Conservation (phyloP, 164 flowering plant genomes). For the Macadamia integrifolia region DNA sequence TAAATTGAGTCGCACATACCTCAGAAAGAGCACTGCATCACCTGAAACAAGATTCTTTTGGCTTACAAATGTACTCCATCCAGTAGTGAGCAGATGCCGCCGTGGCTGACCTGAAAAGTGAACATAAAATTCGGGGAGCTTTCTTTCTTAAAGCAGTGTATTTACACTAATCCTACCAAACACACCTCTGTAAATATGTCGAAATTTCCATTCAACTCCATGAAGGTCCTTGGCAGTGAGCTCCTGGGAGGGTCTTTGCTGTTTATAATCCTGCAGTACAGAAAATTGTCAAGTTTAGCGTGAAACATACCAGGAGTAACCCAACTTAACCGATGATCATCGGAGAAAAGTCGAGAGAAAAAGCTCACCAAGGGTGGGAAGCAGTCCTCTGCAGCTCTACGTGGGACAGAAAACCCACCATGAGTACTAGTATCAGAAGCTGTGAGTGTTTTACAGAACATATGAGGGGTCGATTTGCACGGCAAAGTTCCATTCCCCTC, state of each 20-base stretch:
- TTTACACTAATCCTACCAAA: not conserved
- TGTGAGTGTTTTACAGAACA: conserved; percentile 97
- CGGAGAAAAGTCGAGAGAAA: not conserved
- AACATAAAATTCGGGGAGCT: not conserved
- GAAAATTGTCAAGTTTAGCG: not conserved
- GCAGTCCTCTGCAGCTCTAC: conserved; percentile 98
- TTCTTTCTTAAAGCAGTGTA: not conserved
- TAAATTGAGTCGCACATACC: conserved; percentile 17
- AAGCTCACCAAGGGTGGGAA: conserved; percentile 74
- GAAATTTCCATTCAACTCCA: conserved; percentile 90
- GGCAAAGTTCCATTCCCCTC: conserved; percentile 44
- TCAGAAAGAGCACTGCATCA: conserved; percentile 71
- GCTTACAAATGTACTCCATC: conserved; percentile 90
- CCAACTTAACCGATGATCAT: not conserved
- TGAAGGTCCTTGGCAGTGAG: conserved; percentile 88
- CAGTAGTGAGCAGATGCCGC: conserved; percentile 57
- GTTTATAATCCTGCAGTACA: conserved; percentile 66
- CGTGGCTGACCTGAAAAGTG: not conserved
- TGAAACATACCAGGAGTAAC: not conserved
- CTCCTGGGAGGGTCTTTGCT: conserved; percentile 93
- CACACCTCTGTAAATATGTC: conserved; percentile 94
- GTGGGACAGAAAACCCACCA: conserved; percentile 98
- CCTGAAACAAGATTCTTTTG: conserved; percentile 85
- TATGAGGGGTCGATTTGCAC: conserved; percentile 74
- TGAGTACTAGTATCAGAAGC: conserved; percentile 98